Conservation (phyloP, 306 rosid species). For the Astragalus glycyphyllos region DNA sequence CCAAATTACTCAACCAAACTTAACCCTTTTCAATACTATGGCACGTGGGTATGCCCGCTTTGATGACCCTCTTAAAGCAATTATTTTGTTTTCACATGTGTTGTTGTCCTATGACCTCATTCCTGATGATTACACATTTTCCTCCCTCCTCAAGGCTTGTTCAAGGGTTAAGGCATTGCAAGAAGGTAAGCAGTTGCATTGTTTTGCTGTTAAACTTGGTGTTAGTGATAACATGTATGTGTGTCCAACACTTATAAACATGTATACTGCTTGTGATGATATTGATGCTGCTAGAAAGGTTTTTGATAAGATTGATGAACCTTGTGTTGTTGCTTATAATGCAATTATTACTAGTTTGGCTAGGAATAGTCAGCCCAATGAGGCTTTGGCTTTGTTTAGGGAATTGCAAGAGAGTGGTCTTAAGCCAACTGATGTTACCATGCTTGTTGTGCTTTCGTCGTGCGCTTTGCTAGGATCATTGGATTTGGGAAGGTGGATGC, state of each 20-base stretch:
- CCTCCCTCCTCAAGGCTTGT: constrained; percentile 81
- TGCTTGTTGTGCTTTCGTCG: constrained; percentile 74
- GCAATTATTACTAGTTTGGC: constrained; percentile 74
- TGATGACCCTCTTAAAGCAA: constrained; percentile 58
- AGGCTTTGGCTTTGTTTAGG: constrained; percentile 83
- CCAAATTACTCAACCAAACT: constrained; percentile 68
- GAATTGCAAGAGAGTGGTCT: constrained; percentile 67
- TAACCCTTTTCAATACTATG: constrained; percentile 68
- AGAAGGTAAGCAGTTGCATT: constrained; percentile 80
- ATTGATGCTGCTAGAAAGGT: constrained; percentile 64
- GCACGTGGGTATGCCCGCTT: constrained; percentile 77
- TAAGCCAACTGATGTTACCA: constrained; percentile 76
- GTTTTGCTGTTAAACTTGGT: constrained; percentile 66
- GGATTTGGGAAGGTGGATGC: constrained; percentile 82
- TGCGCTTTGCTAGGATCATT: constrained; percentile 76
- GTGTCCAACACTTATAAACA: constrained; percentile 70
- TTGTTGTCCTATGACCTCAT: constrained; percentile 50
- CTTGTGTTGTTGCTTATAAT: constrained; percentile 72
- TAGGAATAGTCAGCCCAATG: constrained; percentile 66
- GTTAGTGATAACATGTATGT: constrained; percentile 55
- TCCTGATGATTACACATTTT: constrained; percentile 83
- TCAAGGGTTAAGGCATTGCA: constrained; percentile 65
- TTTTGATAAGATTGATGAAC: constrained; percentile 68
- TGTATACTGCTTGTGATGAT: constrained; percentile 68
- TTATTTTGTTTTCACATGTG: constrained; percentile 52